Evolutionary conservation across 2,329 filamentous ascomycete genomes (phyloP).

Genomic region (Fusarium pseudocircinatum): DNA sequence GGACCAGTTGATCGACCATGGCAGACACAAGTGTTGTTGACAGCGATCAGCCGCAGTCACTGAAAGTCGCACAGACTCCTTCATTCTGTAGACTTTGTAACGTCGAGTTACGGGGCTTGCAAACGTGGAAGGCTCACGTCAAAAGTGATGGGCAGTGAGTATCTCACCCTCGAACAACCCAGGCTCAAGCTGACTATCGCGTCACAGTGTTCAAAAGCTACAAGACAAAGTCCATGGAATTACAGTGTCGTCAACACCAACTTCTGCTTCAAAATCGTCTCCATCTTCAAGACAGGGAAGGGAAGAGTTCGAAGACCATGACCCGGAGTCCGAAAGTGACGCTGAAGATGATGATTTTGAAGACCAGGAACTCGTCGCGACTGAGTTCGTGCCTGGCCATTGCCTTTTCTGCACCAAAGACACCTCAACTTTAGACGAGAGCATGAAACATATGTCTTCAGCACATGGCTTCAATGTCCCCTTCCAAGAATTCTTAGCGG

Average conservation of each 20-base stretch:
- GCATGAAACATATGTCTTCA: conserved; percentile 59
- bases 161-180: accelerated
- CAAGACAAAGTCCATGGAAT: not conserved
- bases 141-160: conserved; percentile 1
- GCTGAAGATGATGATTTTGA: not conserved
- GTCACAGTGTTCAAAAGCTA: not conserved
- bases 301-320: not conserved
- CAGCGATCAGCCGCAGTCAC: not conserved
- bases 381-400: not conserved
- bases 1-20: no score
- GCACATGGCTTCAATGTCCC: conserved; percentile 59
- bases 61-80: not conserved
- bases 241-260: not conserved
- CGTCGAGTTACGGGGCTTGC: not conserved
- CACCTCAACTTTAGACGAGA: conserved; percentile 39
- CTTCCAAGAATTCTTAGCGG: conserved; percentile 50
- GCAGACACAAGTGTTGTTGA: not conserved
- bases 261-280: accelerated
- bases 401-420: not conserved
- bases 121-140: not conserved
- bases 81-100: not conserved
- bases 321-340: not conserved
- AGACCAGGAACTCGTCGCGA: accelerated
- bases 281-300: no score
- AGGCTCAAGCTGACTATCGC: not conserved